Evolutionary conservation across 139 green algal genomes (phyloP).

Genomic region (Chlamydomonas sphaeroides): DNA sequence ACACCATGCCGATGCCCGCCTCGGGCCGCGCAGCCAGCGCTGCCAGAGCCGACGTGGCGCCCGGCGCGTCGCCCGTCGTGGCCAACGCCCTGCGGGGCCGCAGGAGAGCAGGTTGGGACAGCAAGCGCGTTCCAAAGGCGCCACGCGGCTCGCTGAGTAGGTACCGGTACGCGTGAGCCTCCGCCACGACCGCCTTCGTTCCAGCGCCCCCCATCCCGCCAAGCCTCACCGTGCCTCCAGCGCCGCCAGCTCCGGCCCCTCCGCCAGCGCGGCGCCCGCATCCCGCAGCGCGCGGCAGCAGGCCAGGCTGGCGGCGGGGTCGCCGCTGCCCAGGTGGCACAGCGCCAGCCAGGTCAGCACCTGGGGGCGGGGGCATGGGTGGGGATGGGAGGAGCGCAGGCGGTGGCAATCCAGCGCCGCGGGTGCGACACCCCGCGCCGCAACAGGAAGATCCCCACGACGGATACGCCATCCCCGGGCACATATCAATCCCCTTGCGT

Average conservation of each 20-base stretch:
- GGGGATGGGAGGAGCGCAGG: too few species aligned
- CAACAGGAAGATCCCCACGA: too few species aligned
- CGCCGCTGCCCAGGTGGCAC: constrained; percentile 15
- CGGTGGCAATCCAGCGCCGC: too few species aligned
- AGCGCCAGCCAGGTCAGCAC: constrained; percentile 32
- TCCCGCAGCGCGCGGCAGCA: constrained; percentile 17
- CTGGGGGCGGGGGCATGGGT: neutral
- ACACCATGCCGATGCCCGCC: constrained; percentile 13
- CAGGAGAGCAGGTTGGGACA: too few species aligned
- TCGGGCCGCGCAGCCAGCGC: constrained; percentile 14
- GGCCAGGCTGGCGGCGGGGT: neutral
- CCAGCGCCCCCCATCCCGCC: too few species aligned
- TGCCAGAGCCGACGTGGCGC: neutral
- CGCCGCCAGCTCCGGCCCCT: constrained; percentile 7
- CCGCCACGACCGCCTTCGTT: too few species aligned
- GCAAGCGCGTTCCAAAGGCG: too few species aligned
- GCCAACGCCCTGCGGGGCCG: neutral
- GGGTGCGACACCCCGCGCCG: too few species aligned
- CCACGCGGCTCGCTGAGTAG: too few species aligned
- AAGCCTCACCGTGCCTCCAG: constrained; percentile 17
- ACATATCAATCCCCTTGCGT: too few species aligned
- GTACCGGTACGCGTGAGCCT: too few species aligned
- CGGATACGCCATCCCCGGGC: too few species aligned
- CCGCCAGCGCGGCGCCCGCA: constrained; percentile 20
- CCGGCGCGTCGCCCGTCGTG: neutral